Conservation (phyloP, 345 rosid species). For the Syzygium aqueum region DNA sequence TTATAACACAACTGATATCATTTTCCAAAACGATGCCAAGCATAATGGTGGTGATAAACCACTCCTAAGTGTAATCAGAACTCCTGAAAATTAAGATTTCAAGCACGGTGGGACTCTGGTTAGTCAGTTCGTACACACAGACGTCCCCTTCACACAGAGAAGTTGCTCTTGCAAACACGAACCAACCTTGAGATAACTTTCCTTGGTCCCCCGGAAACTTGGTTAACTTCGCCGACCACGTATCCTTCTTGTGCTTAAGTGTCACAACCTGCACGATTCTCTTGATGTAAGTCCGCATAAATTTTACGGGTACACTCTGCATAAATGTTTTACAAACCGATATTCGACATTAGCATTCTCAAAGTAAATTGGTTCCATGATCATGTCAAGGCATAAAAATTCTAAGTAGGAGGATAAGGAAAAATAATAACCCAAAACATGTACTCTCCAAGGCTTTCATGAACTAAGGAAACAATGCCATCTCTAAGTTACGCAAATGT, state of each 20-base stretch:
- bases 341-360: not conserved
- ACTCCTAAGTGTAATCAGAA: not conserved
- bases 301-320: not conserved
- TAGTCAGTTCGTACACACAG: not conserved
- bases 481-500: not conserved
- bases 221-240: not conserved
- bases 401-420: not conserved
- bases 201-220: not conserved
- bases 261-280: not conserved
- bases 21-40: not conserved
- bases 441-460: not conserved
- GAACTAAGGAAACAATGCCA: not conserved
- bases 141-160: not conserved
- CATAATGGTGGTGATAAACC: not conserved
- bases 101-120: not conserved
- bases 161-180: not conserved
- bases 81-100: not conserved
- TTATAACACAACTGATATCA: too few relatives aligned
- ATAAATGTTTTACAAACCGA: not conserved
- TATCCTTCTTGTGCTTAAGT: not conserved
- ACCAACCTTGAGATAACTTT: not conserved
- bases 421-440: not conserved
- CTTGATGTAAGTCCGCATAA: not conserved
- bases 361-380: not conserved
- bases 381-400: not conserved